Percentiles rank a stretch among this genome's conserved stretches.
Conservation (phyloP, 2,329 filamentous ascomycete species). For the Apiospora marii region DNA sequence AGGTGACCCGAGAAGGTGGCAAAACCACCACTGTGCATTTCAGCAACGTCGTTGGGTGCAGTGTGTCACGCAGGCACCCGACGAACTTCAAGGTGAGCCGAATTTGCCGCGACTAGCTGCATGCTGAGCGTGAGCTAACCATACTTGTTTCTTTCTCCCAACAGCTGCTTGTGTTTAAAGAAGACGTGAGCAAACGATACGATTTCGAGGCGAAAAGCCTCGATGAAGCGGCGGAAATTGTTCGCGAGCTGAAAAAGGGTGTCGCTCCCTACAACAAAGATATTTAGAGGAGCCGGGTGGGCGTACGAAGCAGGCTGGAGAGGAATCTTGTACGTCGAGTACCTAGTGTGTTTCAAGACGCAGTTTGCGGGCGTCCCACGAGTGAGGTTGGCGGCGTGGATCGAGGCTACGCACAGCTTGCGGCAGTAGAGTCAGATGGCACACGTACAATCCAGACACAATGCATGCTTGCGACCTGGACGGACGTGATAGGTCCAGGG, state of each 20-base stretch:
- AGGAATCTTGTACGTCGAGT: background rate
- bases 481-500: background rate
- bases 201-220: constrained; percentile 81
- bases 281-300: constrained; percentile 28
- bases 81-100: constrained; percentile 76
- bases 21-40: constrained; percentile 87
- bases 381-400: constrained; percentile 2
- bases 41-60: constrained; percentile 81
- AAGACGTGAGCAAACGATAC: constrained; percentile 80
- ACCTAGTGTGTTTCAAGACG: constrained; percentile 16
- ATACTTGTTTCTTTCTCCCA: background rate
- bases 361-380: background rate
- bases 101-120: constrained; percentile 1
- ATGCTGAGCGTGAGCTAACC: background rate
- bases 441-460: constrained; percentile 13
- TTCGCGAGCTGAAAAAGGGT: constrained; percentile 79
- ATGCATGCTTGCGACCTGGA: constrained; percentile 5
- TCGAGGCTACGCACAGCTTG: constrained; percentile 19
- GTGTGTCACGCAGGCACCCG: constrained; percentile 80
- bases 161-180: constrained; percentile 75
- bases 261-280: constrained; percentile 66
- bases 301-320: constrained; percentile 1
- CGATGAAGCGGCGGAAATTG: constrained; percentile 80
- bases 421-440: constrained; percentile 10
- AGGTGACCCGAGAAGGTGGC: constrained; percentile 68